Evolutionary conservation across 164 flowering plant species (phyloP).

Genomic region (Chimonanthus salicifolius): DNA sequence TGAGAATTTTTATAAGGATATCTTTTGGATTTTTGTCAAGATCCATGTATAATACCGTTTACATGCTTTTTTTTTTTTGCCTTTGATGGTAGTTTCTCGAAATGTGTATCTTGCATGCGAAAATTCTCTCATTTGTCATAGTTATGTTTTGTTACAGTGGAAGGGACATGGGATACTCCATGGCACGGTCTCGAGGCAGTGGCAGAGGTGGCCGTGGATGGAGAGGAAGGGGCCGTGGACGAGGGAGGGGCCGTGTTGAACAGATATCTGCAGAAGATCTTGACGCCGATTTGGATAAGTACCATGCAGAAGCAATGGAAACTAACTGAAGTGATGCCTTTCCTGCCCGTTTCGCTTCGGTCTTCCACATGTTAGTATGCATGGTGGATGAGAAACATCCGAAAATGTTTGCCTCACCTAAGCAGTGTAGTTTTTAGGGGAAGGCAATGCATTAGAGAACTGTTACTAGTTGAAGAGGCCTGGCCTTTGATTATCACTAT

Average conservation of each 20-base stretch:
- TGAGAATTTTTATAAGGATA: too few relatives aligned
- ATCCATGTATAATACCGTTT: too few relatives aligned
- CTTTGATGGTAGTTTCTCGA: too few relatives aligned
- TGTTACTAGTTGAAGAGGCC: neutral
- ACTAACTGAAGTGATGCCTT: conserved; percentile 24
- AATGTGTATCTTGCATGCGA: too few relatives aligned
- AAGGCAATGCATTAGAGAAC: neutral
- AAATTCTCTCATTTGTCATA: too few relatives aligned
- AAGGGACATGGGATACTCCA: neutral
- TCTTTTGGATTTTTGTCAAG: too few relatives aligned
- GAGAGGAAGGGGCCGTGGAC: conserved; percentile 19
- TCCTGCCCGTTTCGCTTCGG: neutral
- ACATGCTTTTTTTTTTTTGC: too few relatives aligned
- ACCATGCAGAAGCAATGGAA: conserved; percentile 65
- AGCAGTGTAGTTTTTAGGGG: neutral
- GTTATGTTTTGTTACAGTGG: too few relatives aligned
- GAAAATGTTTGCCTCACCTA: neutral
- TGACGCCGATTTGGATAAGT: conserved; percentile 68
- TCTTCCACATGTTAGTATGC: neutral
- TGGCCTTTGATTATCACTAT: neutral
- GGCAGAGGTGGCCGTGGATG: conserved; percentile 14
- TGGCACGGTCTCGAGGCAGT: conserved; percentile 16
- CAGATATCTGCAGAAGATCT: conserved; percentile 54
- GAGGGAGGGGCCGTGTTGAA: conserved; percentile 40
- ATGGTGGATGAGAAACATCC: neutral